These are phyloP conservation scores for Epithele typhae DNA, from an alignment of 768 basidiomycete species.

Conservation along the genomic window DNA sequence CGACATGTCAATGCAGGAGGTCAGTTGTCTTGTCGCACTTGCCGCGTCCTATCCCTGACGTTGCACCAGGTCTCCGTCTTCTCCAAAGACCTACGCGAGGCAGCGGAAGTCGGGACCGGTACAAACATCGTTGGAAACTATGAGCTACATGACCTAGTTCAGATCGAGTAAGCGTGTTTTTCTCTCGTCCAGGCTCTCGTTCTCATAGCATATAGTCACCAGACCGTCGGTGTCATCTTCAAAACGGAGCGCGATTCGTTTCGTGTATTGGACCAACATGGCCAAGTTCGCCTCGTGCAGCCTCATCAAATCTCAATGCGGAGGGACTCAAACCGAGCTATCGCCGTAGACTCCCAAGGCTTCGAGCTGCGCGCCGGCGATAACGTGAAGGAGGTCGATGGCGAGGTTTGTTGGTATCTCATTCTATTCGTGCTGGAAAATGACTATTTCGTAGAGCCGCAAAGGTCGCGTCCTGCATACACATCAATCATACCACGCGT, in stretches of 20 bases:
- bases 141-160: conserved; percentile 94
- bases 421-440: too few species aligned
- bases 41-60: not conserved
- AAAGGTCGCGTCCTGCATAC: conserved; percentile 92
- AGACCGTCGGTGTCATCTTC: conserved; percentile 96
- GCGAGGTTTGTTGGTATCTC: conserved; percentile 63
- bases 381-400: conserved; percentile 88
- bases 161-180: conserved; percentile 88
- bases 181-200: too few species aligned
- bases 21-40: conserved; percentile 26
- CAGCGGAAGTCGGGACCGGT: conserved; percentile 93
- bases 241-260: conserved; percentile 95
- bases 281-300: conserved; percentile 81
- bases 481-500: conserved; percentile 90
- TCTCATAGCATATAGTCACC: conserved; percentile 46
- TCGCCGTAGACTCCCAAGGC: conserved; percentile 86
- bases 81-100: conserved; percentile 94
- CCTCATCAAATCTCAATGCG: conserved; percentile 95
- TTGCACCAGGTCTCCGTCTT: conserved; percentile 83
- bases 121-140: conserved; percentile 90
- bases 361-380: conserved; percentile 86
- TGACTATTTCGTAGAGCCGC: conserved; percentile 57
- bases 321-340: conserved; percentile 72
- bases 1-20: conserved; percentile 97
- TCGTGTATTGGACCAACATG: conserved; percentile 93